phyloP scores from a whole-genome alignment of 345 rosid genomes.

The Geranium rotundifolium region DNA sequence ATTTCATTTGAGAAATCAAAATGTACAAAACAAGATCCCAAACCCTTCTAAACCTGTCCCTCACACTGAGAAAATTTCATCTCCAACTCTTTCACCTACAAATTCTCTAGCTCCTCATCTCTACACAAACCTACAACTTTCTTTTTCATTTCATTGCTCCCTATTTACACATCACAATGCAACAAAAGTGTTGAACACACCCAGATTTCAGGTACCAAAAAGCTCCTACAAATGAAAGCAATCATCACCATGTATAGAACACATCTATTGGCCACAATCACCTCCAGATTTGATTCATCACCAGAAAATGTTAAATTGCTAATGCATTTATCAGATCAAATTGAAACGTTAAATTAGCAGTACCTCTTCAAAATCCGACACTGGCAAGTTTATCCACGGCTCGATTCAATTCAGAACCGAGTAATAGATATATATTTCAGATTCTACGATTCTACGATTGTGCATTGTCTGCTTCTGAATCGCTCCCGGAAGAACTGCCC shows the following conservation, averaged over 20 bases:
- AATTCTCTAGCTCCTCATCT: not conserved
- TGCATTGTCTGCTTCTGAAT: slow-evolving; percentile 28
- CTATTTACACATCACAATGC: not conserved
- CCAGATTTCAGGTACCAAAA: not conserved
- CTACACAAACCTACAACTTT: not conserved
- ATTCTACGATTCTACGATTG: slow-evolving; percentile 5
- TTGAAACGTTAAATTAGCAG: not conserved
- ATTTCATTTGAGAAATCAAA: not conserved
- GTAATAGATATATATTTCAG: not conserved
- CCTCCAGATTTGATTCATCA: not conserved
- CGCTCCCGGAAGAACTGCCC: slow-evolving; percentile 30
- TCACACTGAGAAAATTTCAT: too few species aligned
- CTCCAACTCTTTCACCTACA: too few species aligned
- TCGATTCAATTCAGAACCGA: too few species aligned
- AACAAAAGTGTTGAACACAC: not conserved
- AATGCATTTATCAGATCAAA: not conserved
- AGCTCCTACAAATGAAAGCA: not conserved
- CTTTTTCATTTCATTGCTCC: not conserved
- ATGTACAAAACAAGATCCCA: not conserved
- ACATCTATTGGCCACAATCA: not conserved
- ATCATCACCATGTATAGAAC: not conserved
- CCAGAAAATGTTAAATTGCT: not conserved
- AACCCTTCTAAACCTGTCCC: not conserved
- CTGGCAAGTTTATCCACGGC: too few species aligned
- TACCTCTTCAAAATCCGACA: not conserved